These are phyloP conservation scores for Panaeolus papilionaceus DNA, from an alignment of 768 basidiomycete species.

Conservation along the genomic window DNA sequence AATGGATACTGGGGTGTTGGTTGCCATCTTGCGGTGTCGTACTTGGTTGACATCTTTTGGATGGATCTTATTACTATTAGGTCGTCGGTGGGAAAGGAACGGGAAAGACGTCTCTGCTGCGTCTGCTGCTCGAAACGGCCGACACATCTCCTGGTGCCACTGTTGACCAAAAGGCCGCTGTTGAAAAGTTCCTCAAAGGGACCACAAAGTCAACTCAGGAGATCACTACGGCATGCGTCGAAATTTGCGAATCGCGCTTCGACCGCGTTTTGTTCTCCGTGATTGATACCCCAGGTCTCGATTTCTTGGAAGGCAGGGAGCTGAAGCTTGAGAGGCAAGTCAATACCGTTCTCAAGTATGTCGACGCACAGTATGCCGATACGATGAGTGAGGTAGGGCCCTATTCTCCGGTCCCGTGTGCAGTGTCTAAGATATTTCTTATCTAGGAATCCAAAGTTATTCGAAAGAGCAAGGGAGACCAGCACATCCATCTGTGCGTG, in stretches of 20 bases:
- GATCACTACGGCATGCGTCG: constrained; percentile 74
- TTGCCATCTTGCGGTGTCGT: neutral
- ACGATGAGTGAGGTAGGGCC: constrained; percentile 82
- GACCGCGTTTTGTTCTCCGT: constrained; percentile 82
- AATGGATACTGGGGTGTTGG: neutral
- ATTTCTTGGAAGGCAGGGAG: constrained; percentile 75
- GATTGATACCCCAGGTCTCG: constrained; percentile 87
- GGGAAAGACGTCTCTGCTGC: constrained; percentile 85
- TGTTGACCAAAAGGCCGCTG: constrained; percentile 68
- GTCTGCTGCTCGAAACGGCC: constrained; percentile 83
- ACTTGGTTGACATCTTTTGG: constrained; percentile 7
- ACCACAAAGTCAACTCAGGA: constrained; percentile 62
- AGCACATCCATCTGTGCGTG: constrained; percentile 86
- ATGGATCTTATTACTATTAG: constrained; percentile 39
- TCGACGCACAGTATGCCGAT: constrained; percentile 83
- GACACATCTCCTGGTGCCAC: constrained; percentile 83
- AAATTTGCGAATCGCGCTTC: constrained; percentile 84
- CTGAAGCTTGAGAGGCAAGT: constrained; percentile 83
- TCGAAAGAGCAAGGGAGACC: constrained; percentile 86
- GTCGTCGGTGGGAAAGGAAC: constrained; percentile 83
- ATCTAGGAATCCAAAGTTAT: constrained; percentile 86
- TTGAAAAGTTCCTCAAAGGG: constrained; percentile 70
- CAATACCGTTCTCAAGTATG: constrained; percentile 72
- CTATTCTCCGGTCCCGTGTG: constrained; percentile 8
- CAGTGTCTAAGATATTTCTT: constrained; percentile 15